Percentiles rank a stretch among this genome's conserved stretches.
Evolutionary conservation across 495 filamentous ascomycete genomes (phyloP).

Genomic region (Bryoglossum gracile): DNA sequence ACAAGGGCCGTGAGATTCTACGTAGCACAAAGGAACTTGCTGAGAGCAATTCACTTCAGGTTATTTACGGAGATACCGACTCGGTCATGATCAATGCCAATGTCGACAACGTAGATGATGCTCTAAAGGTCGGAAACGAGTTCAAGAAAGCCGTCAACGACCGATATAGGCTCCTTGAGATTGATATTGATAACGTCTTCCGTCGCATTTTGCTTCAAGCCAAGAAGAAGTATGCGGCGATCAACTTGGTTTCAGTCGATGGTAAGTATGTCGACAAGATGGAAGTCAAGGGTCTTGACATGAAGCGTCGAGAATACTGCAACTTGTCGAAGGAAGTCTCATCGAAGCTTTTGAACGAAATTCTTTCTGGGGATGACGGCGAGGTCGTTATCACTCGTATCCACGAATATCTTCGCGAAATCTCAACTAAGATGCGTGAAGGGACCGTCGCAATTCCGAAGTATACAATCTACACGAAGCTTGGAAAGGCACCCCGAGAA

Average conservation of each 20-base stretch:
- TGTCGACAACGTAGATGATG: slow-evolving; percentile 85
- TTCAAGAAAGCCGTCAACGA: slow-evolving; percentile 73
- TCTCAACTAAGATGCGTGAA: slow-evolving; percentile 75
- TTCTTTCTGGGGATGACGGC: slow-evolving; percentile 87
- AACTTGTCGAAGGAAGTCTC: slow-evolving; percentile 90
- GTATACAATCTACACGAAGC: slow-evolving; percentile 96
- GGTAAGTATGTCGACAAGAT: slow-evolving; percentile 90
- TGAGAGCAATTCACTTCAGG: slow-evolving; percentile 76
- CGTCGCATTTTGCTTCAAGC: slow-evolving; percentile 87
- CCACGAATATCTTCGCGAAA: slow-evolving; percentile 82
- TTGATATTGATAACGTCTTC: slow-evolving; percentile 98
- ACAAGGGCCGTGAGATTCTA: slow-evolving; percentile 96
- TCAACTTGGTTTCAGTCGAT: slow-evolving; percentile 83
- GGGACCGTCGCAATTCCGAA: slow-evolving; percentile 65
- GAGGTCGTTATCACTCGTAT: slow-evolving; percentile 83
- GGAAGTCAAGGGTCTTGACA: slow-evolving; percentile 97
- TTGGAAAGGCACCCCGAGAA: slow-evolving; percentile 86
- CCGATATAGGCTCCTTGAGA: slow-evolving; percentile 81
- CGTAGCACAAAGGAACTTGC: slow-evolving; percentile 90
- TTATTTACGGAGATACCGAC: slow-evolving; percentile 98
- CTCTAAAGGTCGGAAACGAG: slow-evolving; percentile 72
- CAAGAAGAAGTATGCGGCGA: slow-evolving; percentile 98
- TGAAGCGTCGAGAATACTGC: slow-evolving; percentile 96
- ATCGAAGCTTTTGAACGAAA: slow-evolving; percentile 72
- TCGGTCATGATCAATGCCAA: slow-evolving; percentile 99